Evolutionary conservation across 177 flowering plant species (phyloP).

Genomic region (Vitis hybrid): DNA sequence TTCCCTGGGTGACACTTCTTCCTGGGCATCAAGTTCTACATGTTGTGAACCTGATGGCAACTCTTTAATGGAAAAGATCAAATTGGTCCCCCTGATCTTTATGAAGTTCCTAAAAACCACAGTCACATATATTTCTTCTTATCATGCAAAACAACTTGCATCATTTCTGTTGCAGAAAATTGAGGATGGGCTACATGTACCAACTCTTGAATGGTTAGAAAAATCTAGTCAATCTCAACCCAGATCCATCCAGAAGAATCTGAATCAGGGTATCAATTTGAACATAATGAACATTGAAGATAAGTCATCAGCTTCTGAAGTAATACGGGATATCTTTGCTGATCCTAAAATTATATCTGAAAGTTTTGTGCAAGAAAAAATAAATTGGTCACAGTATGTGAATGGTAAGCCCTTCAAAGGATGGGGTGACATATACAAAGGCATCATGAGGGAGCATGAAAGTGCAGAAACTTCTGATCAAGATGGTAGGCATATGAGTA

Average conservation of each 20-base stretch:
- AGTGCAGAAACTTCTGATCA: conserved; percentile 29
- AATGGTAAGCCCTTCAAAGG: conserved; percentile 37
- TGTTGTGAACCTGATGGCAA: conserved; percentile 29
- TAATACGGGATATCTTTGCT: conserved; percentile 53
- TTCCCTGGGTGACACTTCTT: conserved; percentile 18
- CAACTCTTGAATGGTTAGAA: conserved; percentile 51
- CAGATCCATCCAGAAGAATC: conserved; percentile 15
- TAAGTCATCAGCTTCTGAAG: conserved; percentile 29
- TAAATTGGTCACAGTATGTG: conserved; percentile 29
- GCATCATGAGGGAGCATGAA: conserved; percentile 27
- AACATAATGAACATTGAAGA: conserved; percentile 25
- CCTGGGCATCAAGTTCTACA: conserved; percentile 19
- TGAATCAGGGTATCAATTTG: conserved; percentile 18
- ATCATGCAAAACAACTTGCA: conserved; percentile 53
- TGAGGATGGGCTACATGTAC: conserved; percentile 33
- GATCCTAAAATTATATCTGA: conserved; percentile 45
- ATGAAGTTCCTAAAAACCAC: conserved; percentile 38
- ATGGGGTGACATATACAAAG: conserved; percentile 55
- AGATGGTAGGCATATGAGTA: conserved; percentile 28
- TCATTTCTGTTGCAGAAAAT: conserved; percentile 45
- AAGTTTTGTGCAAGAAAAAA: conserved; percentile 41
- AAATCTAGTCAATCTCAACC: conserved; percentile 28
- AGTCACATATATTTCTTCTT: conserved; percentile 41
- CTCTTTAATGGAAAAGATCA: conserved; percentile 19
- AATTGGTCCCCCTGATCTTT: conserved; percentile 28